These are phyloP conservation scores for Penicillium crystallinum DNA, from an alignment of 495 filamentous ascomycete genomes.

Conservation along the genomic window DNA sequence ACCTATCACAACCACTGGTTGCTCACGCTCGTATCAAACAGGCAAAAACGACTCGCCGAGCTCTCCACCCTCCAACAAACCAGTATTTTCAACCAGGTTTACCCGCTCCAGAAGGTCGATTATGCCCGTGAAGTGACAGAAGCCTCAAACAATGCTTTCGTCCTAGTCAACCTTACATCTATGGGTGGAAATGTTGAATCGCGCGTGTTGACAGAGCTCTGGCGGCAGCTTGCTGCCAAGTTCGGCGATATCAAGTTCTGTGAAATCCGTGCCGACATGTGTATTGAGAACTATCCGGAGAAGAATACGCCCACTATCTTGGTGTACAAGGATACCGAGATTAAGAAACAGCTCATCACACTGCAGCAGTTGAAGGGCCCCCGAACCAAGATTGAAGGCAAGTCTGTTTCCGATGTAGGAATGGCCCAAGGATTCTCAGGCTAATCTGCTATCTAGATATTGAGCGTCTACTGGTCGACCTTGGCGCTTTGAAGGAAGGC, in stretches of 20 bases:
- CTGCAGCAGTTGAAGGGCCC: conserved; percentile 70
- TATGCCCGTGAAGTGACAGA: conserved; percentile 92
- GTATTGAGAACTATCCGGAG: conserved; percentile 95
- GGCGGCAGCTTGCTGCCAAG: conserved; percentile 73
- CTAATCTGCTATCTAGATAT: conserved; percentile 42
- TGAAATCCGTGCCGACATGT: conserved; percentile 87
- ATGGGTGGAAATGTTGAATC: conserved; percentile 79
- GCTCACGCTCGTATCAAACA: conserved; percentile 26
- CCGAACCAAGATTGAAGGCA: conserved; percentile 60
- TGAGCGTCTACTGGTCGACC: conserved; percentile 71
- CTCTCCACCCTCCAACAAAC: conserved; percentile 67
- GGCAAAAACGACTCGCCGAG: conserved; percentile 77
- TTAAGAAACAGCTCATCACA: conserved; percentile 81
- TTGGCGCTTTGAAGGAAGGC: conserved; percentile 68
- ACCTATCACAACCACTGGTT: not conserved
- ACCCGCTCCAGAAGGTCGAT: conserved; percentile 88
- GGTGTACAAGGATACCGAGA: conserved; percentile 87
- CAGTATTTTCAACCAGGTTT: conserved; percentile 80
- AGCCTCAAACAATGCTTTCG: conserved; percentile 64
- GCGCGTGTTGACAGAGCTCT: conserved; percentile 75
- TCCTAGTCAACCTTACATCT: conserved; percentile 83
- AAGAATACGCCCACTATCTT: conserved; percentile 91
- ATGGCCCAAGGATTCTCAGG: not conserved
- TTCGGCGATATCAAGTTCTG: conserved; percentile 97
- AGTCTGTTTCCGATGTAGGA: conserved; percentile 2